These are phyloP conservation scores for Annulohypoxylon stygium DNA, from an alignment of 495 filamentous ascomycete genomes.

Conservation along the genomic window DNA sequence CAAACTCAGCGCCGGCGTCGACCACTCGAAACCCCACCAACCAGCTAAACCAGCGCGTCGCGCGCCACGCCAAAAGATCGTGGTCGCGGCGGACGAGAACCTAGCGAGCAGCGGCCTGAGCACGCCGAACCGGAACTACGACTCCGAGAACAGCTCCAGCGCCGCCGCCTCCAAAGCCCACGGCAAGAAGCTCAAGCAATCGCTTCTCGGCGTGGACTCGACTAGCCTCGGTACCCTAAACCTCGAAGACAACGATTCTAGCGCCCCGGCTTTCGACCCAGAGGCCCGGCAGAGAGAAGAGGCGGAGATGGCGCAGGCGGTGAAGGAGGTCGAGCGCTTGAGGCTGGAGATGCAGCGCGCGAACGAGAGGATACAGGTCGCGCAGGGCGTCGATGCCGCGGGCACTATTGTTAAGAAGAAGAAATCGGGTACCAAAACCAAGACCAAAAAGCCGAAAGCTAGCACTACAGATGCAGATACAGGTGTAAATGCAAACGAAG, in stretches of 20 bases:
- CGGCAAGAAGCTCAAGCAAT: conserved; percentile 59
- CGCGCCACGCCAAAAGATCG: conserved; percentile 62
- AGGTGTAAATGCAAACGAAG: conserved; percentile 28
- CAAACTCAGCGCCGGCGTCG: conserved; percentile 53
- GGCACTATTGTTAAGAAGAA: conserved; percentile 84
- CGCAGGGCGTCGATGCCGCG: conserved; percentile 76
- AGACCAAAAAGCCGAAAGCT: conserved; percentile 54
- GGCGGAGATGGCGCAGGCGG: conserved; percentile 83
- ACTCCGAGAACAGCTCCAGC: conserved; percentile 61
- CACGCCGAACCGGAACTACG: conserved; percentile 58
- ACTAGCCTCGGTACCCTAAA: conserved; percentile 78
- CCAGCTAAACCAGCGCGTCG: conserved; percentile 43
- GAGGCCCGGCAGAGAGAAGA: conserved; percentile 75
- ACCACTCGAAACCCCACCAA: conserved; percentile 28
- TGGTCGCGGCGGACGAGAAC: conserved; percentile 74
- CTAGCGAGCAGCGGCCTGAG: conserved; percentile 56
- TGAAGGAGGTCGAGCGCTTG: conserved; percentile 86
- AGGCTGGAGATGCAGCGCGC: conserved; percentile 92
- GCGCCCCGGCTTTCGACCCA: conserved; percentile 56
- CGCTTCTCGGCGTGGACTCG: conserved; percentile 85
- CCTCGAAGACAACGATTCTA: conserved; percentile 64
- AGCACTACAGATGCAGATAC: conserved; percentile 47
- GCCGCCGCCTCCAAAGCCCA: conserved; percentile 47
- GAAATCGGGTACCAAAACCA: conserved; percentile 49
- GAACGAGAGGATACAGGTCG: conserved; percentile 81